Conservation (phyloP, 148 eudicot species). For the Camellia sinensis region DNA sequence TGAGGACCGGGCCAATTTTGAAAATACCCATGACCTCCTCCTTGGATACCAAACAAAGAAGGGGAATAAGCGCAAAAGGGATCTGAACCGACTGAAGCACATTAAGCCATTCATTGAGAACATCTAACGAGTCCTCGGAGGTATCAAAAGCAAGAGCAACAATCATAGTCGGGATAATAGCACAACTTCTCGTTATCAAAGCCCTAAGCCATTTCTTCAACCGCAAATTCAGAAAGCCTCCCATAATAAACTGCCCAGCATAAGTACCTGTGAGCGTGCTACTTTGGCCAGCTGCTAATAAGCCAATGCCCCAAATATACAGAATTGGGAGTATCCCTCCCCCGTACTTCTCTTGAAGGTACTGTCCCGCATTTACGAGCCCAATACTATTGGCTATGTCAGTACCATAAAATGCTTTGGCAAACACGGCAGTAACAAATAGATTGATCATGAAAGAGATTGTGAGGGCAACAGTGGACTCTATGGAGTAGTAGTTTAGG, state of each 20-base stretch:
- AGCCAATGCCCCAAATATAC: slow-evolving; percentile 90
- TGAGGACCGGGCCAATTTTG: slow-evolving; percentile 67
- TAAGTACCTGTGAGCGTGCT: slow-evolving; percentile 98
- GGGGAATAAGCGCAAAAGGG: slow-evolving; percentile 96
- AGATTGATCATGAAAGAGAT: slow-evolving; percentile 85
- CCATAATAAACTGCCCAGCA: slow-evolving; percentile 99
- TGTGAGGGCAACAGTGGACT: slow-evolving; percentile 69
- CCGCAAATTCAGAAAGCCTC: slow-evolving; percentile 77
- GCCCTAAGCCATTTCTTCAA: slow-evolving; percentile 92
- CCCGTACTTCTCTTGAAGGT: slow-evolving; percentile 82
- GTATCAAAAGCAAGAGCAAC: slow-evolving; percentile 82
- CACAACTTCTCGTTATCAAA: slow-evolving; percentile 88
- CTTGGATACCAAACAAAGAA: slow-evolving; percentile 84
- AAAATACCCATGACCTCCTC: slow-evolving; percentile 91
- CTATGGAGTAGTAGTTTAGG: slow-evolving; percentile 80
- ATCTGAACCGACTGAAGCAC: slow-evolving; percentile 91
- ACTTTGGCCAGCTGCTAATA: slow-evolving; percentile 98
- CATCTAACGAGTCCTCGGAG: slow-evolving; percentile 71
- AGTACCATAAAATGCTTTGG: slow-evolving; percentile 90
- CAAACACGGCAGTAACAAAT: slow-evolving; percentile 87
- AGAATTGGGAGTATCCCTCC: slow-evolving; percentile 80
- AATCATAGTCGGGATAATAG: slow-evolving; percentile 81
- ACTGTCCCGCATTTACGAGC: slow-evolving; percentile 84
- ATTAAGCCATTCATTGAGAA: slow-evolving; percentile 91
- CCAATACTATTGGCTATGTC: slow-evolving; percentile 74